Percentiles rank a stretch among this genome's conserved stretches.
phyloP scores from a whole-genome alignment of 2,329 filamentous ascomycete genomes.

The Tolypocladium tropicale region DNA sequence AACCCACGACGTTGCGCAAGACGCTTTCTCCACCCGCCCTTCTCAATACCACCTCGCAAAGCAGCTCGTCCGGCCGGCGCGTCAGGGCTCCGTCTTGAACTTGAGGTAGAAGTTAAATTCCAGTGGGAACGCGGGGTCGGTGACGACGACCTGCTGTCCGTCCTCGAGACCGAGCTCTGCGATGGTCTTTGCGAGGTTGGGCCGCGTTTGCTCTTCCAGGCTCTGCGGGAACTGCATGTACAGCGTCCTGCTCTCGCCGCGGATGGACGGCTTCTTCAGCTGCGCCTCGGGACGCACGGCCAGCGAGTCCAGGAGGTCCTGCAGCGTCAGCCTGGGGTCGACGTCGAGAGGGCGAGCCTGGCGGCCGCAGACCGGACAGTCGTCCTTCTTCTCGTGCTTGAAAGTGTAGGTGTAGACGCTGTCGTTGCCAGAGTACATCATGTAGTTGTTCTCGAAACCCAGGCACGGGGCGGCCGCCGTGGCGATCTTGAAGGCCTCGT shows the following conservation, averaged over 20 bases:
- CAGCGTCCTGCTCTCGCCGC: slow-evolving; percentile 68
- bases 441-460: slow-evolving; percentile 77
- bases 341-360: slow-evolving; percentile 66
- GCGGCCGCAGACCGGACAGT: slow-evolving; percentile 90
- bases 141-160: slow-evolving; percentile 84
- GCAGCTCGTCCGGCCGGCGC: too few relatives aligned
- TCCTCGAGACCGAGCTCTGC: slow-evolving; percentile 60
- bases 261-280: slow-evolving; percentile 84
- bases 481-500: slow-evolving; percentile 91
- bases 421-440: slow-evolving; percentile 98
- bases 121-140: slow-evolving; percentile 78
- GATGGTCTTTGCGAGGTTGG: slow-evolving; percentile 72
- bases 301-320: slow-evolving; percentile 77
- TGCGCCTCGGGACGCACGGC: slow-evolving; percentile 80
- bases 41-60: too few relatives aligned
- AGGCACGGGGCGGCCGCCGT: slow-evolving; percentile 73
- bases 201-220: slow-evolving; percentile 73
- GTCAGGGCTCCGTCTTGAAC: slow-evolving; percentile 24
- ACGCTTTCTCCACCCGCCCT: slow-evolving; percentile 1
- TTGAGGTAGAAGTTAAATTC: slow-evolving; percentile 49
- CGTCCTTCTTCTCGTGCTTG: slow-evolving; percentile 83
- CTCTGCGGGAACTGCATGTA: slow-evolving; percentile 81
- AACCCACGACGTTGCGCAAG: background rate
- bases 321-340: slow-evolving; percentile 60
- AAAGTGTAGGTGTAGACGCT: slow-evolving; percentile 97